These are phyloP conservation scores for Saturnispora sanitii DNA, from an alignment of 805 yeast genomes.

Conservation along the genomic window DNA sequence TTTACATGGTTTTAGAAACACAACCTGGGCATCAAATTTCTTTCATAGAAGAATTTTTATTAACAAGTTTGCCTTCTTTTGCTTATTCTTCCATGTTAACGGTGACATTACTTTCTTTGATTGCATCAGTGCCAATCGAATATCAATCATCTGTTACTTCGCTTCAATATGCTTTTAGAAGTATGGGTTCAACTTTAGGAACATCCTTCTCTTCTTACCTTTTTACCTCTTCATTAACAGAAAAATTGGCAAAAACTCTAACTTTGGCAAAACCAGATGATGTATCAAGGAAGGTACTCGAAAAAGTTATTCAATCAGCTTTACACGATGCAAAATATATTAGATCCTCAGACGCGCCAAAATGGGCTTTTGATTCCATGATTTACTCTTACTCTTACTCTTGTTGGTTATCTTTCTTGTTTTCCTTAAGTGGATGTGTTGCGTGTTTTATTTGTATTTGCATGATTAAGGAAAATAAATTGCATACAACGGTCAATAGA, in stretches of 20 bases:
- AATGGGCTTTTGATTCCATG: conserved; percentile 36
- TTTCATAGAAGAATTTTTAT: conserved; percentile 31
- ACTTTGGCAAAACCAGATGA: conserved; percentile 25
- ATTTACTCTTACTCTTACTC: conserved; percentile 42
- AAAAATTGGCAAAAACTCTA: conserved; percentile 24
- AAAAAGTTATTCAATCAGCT: conserved; percentile 40
- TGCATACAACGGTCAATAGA: conserved; percentile 39
- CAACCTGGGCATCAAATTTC: conserved; percentile 17
- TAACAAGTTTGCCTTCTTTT: conserved; percentile 41
- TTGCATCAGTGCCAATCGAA: conserved; percentile 60
- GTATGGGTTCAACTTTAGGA: conserved; percentile 59
- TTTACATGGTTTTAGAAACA: conserved; percentile 16
- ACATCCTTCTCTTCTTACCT: conserved; percentile 56
- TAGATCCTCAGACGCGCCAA: conserved; percentile 38
- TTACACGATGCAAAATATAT: conserved; percentile 49
- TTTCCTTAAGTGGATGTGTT: conserved; percentile 30
- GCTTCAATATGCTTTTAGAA: conserved; percentile 55
- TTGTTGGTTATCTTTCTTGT: conserved; percentile 44
- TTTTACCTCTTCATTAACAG: conserved; percentile 38
- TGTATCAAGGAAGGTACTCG: conserved; percentile 31
- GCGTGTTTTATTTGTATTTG: conserved; percentile 34
- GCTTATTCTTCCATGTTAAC: conserved; percentile 54
- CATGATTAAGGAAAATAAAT: conserved; percentile 46
- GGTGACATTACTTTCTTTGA: conserved; percentile 54
- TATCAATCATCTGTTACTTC: conserved; percentile 62